phyloP scores from a whole-genome alignment of 2,329 filamentous ascomycete genomes.

The Fusarium sp. region DNA sequence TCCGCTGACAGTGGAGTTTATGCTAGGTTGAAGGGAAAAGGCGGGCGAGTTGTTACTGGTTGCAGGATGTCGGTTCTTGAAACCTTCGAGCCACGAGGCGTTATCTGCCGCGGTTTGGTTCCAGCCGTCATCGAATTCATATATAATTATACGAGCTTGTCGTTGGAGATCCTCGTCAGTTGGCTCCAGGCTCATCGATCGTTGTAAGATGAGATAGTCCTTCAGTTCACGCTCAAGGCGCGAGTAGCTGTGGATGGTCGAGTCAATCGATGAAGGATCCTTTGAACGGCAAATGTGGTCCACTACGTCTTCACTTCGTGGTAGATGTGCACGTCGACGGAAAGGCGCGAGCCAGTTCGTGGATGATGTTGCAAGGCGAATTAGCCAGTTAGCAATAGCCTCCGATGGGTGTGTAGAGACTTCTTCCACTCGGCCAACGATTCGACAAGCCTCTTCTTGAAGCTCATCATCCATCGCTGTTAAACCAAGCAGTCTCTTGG shows the following conservation, averaged over 20 bases:
- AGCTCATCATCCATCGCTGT: conserved; percentile 71
- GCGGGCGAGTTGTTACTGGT: conserved; percentile 41
- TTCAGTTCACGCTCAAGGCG: conserved; percentile 68
- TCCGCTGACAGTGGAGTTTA: conserved; percentile 25
- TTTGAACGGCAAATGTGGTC: conserved; percentile 62
- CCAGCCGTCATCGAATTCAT: conserved; percentile 72
- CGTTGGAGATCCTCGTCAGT: conserved; percentile 67
- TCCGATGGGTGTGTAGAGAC: conserved; percentile 63
- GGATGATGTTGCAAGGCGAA: conserved; percentile 64
- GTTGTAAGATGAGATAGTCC: conserved; percentile 63
- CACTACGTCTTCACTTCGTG: conserved; percentile 67
- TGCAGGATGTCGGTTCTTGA: conserved; percentile 61
- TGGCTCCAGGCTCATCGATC: conserved; percentile 60
- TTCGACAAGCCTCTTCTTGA: conserved; percentile 69
- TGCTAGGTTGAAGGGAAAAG: conserved; percentile 42
- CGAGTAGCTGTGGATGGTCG: conserved; percentile 69
- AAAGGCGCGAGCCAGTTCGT: conserved; percentile 69
- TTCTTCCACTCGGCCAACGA: conserved; percentile 69
- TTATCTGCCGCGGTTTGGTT: conserved; percentile 74
- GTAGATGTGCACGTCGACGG: conserved; percentile 67
- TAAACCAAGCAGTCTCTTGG: conserved; percentile 66
- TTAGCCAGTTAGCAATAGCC: conserved; percentile 66
- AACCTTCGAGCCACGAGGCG: conserved; percentile 63
- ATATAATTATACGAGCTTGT: conserved; percentile 71
- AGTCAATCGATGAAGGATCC: conserved; percentile 68